Evolutionary conservation across 1,139 yeast genomes (phyloP).

Genomic region (Nakaseomyces sp.): DNA sequence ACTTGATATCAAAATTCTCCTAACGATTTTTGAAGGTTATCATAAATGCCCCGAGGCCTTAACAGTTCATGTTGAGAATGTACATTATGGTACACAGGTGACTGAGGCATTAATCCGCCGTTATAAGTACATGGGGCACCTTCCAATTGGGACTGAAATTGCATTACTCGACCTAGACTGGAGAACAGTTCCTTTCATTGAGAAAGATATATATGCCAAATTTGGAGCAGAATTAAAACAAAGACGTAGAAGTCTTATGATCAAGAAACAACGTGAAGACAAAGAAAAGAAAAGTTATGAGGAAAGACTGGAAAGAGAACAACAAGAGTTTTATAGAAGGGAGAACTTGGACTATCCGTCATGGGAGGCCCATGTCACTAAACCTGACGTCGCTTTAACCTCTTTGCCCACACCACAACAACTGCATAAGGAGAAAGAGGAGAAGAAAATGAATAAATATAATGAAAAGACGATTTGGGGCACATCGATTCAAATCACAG

Average conservation of each 20-base stretch:
- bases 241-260: slow-evolving; percentile 46
- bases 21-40: slow-evolving; percentile 54
- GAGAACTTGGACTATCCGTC: slow-evolving; percentile 38
- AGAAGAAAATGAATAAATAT: slow-evolving; percentile 9
- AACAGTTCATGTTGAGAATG: slow-evolving; percentile 57
- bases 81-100: slow-evolving; percentile 52
- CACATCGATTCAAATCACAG: slow-evolving; percentile 40
- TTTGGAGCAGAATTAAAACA: slow-evolving; percentile 55
- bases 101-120: slow-evolving; percentile 46
- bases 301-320: slow-evolving; percentile 50
- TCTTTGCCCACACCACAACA: slow-evolving; percentile 13
- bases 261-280: slow-evolving; percentile 58
- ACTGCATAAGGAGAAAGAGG: slow-evolving; percentile 1
- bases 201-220: slow-evolving; percentile 43
- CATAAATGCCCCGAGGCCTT: slow-evolving; percentile 58
- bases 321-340: slow-evolving; percentile 46
- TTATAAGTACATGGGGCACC: slow-evolving; percentile 67
- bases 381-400: slow-evolving; percentile 9
- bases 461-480: slow-evolving; percentile 52
- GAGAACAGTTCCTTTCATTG: slow-evolving; percentile 40
- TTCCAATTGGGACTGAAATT: slow-evolving; percentile 77
- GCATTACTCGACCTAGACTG: slow-evolving; percentile 85
- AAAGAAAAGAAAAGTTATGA: slow-evolving; percentile 52
- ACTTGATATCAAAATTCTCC: slow-evolving; percentile 67
- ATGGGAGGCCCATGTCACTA: slow-evolving; percentile 2